Base-by-base conservation (phyloP, 495 filamentous ascomycete species). In the Xylaria telfairii region DNA sequence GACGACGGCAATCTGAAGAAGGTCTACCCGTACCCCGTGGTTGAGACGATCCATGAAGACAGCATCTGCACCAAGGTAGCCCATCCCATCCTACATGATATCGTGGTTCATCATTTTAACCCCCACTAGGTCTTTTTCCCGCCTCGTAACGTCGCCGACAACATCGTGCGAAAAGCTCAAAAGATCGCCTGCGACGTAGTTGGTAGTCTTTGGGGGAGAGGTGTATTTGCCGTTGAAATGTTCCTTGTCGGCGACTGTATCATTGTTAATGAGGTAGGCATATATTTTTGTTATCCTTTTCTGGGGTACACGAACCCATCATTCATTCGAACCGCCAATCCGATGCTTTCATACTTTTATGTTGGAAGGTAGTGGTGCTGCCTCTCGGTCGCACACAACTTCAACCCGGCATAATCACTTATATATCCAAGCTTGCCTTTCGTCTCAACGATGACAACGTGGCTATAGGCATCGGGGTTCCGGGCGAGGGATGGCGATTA, bases 191-290 rank as follows among this genome's bases (percentile, higher is more conserved):
- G 90, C 69, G 89, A 90, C 68, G 95, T 95, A 24, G 88, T 98
- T 64, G 87, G 87, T 53, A 89, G 87, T 12, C 91, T 99, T 71
- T 89, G 90, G 83, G 96, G 96, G 60, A 92, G 95, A 72, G 96
- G 96, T 69, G 92, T 97, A 41, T 99, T 98, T 80, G 96, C 95
- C 0, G 95, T 98, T 0, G 96, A 99, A 81, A 93, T 98, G 91
- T 99, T 98, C 80, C 84, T 98, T 9, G 87, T 96, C n/a, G 89
- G 96, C 75, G 88, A 87, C 84, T 71, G 87, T 82, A 85, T 97
- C 4, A 81, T 97, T 71, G 85, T 99, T 66, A 97, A 97, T 80
- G 96, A 99, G 81, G 92, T 65, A 59, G 28, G 68, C 15, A 49
- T 32, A 26, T 28, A 21, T 44, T 24, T 21, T 42, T 26, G 3